Conservation (phyloP, 768 basidiomycete species). For the Cystobasidium onofrii region DNA sequence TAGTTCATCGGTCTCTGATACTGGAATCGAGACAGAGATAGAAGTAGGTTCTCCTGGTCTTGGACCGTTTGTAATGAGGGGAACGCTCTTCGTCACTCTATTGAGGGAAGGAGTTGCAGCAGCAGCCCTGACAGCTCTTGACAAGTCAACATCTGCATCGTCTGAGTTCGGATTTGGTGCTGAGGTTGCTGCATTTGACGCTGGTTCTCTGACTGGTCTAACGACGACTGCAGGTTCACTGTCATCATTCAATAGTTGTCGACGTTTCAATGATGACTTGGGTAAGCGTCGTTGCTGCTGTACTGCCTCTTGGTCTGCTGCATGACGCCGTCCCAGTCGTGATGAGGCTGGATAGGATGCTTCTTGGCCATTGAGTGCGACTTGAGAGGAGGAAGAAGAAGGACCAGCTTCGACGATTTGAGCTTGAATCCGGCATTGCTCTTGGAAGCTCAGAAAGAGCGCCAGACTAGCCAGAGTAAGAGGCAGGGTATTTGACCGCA, state of each 20-base stretch:
- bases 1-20: background rate
- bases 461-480: background rate
- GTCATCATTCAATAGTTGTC: background rate
- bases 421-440: background rate
- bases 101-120: background rate
- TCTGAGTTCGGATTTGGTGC: background rate
- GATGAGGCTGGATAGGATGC: background rate
- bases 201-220: background rate
- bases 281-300: background rate
- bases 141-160: background rate
- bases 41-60: background rate
- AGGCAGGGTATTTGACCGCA: background rate
- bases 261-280: background rate
- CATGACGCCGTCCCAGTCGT: background rate
- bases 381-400: background rate
- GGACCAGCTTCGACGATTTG: background rate
- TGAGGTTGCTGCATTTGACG: background rate
- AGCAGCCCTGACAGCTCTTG: background rate
- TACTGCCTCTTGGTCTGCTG: background rate
- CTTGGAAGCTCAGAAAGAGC: constrained; percentile 2
- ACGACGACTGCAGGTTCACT: background rate
- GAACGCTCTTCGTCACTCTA: background rate
- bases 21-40: background rate
- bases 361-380: background rate
- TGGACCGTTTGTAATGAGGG: background rate